These are phyloP conservation scores for Alternaria sp. DNA, from an alignment of 2,329 filamentous ascomycete genomes.

Conservation along the genomic window DNA sequence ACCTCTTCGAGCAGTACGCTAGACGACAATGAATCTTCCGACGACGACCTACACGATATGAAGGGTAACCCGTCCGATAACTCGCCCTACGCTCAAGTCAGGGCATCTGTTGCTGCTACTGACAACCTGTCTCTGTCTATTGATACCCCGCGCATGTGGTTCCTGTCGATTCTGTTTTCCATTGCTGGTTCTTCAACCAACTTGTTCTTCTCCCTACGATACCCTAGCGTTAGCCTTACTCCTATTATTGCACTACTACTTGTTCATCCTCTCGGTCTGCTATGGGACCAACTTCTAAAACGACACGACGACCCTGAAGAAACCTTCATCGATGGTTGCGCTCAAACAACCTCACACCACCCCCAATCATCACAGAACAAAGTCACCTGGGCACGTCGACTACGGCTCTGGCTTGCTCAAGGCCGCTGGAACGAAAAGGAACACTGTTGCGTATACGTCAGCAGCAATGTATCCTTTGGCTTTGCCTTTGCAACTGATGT, in stretches of 20 bases:
- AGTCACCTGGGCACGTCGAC: conserved; percentile 46
- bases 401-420: conserved; percentile 79
- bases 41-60: conserved; percentile 46
- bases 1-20: conserved; percentile 43
- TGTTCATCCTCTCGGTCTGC: conserved; percentile 80
- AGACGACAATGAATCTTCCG: conserved; percentile 44
- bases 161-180: conserved; percentile 79
- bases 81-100: conserved; percentile 79
- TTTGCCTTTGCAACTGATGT: conserved; percentile 89
- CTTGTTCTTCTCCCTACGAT: conserved; percentile 87
- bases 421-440: conserved; percentile 89
- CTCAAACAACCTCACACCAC: conserved; percentile 33
- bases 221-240: conserved; percentile 88
- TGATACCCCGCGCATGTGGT: conserved; percentile 89
- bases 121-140: conserved; percentile 82
- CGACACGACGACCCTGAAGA: conserved; percentile 62
- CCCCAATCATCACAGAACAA: conserved; percentile 14
- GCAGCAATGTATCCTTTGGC: conserved; percentile 88
- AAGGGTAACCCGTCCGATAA: conserved; percentile 68
- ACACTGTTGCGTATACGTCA: conserved; percentile 87
- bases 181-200: conserved; percentile 84
- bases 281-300: conserved; percentile 80
- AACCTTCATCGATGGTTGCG: conserved; percentile 66
- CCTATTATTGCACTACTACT: conserved; percentile 87
- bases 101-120: conserved; percentile 78